Conservation (phyloP, 202 grass and related monocot species). For the Saccharum hybrid region DNA sequence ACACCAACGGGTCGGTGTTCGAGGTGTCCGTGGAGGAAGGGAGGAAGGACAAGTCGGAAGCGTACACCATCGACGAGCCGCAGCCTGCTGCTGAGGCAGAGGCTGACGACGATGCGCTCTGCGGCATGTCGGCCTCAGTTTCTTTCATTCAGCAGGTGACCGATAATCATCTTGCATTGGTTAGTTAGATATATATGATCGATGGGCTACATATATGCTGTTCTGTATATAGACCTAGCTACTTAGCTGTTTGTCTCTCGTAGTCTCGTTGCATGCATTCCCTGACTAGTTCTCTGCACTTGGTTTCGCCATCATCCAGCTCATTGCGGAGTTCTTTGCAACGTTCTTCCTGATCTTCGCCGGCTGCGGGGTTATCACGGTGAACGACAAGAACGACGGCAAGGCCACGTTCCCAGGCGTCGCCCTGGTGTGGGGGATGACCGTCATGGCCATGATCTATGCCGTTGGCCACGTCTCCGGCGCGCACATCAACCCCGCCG, state of each 20-base stretch:
- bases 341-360: slow-evolving; percentile 90
- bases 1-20: slow-evolving; percentile 60
- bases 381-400: slow-evolving; percentile 52
- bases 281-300: background rate
- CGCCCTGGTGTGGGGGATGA: slow-evolving; percentile 72
- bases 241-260: background rate
- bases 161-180: no score
- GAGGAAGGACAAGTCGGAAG: slow-evolving; percentile 39
- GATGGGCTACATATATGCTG: no score
- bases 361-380: slow-evolving; percentile 63
- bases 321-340: slow-evolving; percentile 72
- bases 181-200: no score
- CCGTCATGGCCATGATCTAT: slow-evolving; percentile 79
- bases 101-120: background rate
- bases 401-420: slow-evolving; percentile 68
- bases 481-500: slow-evolving; percentile 89
- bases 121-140: slow-evolving; percentile 40
- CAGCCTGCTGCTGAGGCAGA: background rate
- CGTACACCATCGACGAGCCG: slow-evolving; percentile 16
- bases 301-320: slow-evolving; percentile 11
- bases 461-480: slow-evolving; percentile 84
- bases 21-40: slow-evolving; percentile 67
- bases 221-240: background rate
- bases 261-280: background rate
- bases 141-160: slow-evolving; percentile 74